phyloP scores from a whole-genome alignment of 306 rosid species.

The Fagus sylvatica region DNA sequence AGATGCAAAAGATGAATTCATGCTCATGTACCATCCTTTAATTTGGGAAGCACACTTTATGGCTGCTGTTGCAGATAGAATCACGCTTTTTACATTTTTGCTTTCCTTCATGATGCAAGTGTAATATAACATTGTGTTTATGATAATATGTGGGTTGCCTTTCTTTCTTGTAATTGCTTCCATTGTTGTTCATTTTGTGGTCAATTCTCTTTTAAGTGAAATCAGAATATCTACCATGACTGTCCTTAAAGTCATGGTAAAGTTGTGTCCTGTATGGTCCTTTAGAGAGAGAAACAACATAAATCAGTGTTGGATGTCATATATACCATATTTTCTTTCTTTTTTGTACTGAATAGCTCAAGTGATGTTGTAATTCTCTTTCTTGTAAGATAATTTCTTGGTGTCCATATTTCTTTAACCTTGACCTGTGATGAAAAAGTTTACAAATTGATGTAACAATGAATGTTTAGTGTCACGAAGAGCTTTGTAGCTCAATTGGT shows the following conservation, averaged over 20 bases:
- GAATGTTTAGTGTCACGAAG: too few species aligned
- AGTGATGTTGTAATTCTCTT: too few species aligned
- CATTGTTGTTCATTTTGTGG: background rate
- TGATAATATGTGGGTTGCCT: background rate
- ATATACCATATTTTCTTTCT: too few species aligned
- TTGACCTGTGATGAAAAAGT: too few species aligned
- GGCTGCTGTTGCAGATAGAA: slow-evolving; percentile 30
- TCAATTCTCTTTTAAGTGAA: background rate
- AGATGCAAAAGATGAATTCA: slow-evolving; percentile 48
- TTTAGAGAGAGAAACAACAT: too few species aligned
- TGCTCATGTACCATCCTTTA: slow-evolving; percentile 68
- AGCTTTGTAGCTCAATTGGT: too few species aligned
- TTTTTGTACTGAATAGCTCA: too few species aligned
- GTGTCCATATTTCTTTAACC: too few species aligned
- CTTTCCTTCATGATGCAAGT: slow-evolving; percentile 23
- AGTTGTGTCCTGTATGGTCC: too few species aligned
- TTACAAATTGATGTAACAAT: too few species aligned
- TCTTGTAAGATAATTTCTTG: too few species aligned
- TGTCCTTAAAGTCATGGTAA: background rate
- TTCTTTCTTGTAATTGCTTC: background rate
- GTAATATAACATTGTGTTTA: background rate
- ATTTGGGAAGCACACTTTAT: slow-evolving; percentile 29
- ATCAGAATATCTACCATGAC: background rate
- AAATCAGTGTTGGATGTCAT: too few species aligned
- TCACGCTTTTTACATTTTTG: slow-evolving; percentile 16